A percentile compares a stretch with the other conserved stretches of the same genome.
These are phyloP conservation scores for Aegilops longissima DNA, from an alignment of 176 grass and related monocot genomes.

Conservation along the genomic window DNA sequence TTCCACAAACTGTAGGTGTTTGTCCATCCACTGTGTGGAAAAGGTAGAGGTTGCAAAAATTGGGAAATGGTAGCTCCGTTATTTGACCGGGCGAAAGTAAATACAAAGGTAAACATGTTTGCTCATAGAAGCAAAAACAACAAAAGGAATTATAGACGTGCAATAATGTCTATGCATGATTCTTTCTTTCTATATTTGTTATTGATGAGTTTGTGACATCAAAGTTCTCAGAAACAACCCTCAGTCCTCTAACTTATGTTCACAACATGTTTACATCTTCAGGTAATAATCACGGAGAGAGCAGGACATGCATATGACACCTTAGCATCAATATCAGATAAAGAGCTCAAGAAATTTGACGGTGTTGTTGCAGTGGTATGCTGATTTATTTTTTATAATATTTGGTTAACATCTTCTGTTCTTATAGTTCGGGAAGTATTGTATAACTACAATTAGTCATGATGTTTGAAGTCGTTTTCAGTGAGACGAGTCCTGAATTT, in stretches of 20 bases:
- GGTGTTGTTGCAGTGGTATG: conserved; percentile 88
- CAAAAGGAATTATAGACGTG: not conserved
- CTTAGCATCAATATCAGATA: conserved; percentile 68
- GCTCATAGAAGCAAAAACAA: not conserved
- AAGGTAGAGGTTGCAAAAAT: conserved; percentile 66
- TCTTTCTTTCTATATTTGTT: not conserved
- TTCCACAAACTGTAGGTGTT: conserved; percentile 61
- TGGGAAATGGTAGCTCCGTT: conserved; percentile 81
- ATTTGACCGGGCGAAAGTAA: conserved; percentile 74
- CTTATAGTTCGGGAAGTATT: conserved; percentile 12
- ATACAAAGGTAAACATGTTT: conserved; percentile 60
- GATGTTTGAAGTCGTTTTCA: conserved; percentile 21
- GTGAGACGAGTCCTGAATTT: not conserved
- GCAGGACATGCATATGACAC: conserved; percentile 83
- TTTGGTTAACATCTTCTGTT: not conserved
- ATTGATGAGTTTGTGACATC: conserved; percentile 4
- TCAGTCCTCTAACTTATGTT: conserved; percentile 14
- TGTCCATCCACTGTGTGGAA: conserved; percentile 95
- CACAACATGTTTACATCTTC: conserved; percentile 24
- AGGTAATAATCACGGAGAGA: conserved; percentile 82
- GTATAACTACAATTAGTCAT: not conserved
- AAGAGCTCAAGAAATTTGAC: conserved; percentile 75
- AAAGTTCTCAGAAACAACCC: not conserved
- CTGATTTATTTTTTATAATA: conserved; percentile 23
- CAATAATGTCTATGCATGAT: not conserved